Evolutionary conservation across 139 green algal genomes (phyloP), one percentile per base, ranked within the genome.

Genomic region (Coelastrella sp.): DNA sequence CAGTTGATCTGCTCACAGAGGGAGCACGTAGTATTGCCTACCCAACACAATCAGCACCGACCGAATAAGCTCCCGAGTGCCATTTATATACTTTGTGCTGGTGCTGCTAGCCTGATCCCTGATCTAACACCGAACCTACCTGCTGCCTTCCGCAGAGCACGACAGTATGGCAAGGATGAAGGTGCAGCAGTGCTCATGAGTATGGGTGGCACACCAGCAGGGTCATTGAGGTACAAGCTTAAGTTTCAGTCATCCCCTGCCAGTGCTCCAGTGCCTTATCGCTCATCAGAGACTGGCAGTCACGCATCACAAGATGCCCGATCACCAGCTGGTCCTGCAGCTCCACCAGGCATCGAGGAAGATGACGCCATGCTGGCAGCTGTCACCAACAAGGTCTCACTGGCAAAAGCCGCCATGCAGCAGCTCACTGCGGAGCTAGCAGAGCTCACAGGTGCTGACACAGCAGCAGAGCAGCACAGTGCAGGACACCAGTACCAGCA

Each of bases 381-480:
- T 67, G 81, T 68, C 0, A 68, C 25, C 25, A 76, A 41, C 68
- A 74, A 86, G 53, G 81, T 86, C 35, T 86, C 81, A 8, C 38
- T 86, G 3, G 81, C 81, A 2, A 80, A 81, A 45, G 32, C 41
- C 25, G 81, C 81, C 3, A 86, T 86, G 81, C 81, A 86, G 81
- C 67, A 81, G 51, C 68, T 86, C 32, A 81, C 67, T 32, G 50
- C 50, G 19, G 81, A 86, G 81, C 51, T 86, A 34, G 81, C 81
- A 51, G 81, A 86, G 68, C 38, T 86, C 5, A 74, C 68, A 51
- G 81, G 50, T 5, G 68, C 50, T 27, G 79, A 51, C 43, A 8
- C 78, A 57, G 57, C 59, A 43, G 62, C 41, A 57, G 21, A 74
- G 66, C 35, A 74, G 35, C 35, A 11, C 48, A 51, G 30, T 15